Base-by-base conservation (phyloP, 2,329 filamentous ascomycete species). In the Cercospora nicotianae region DNA sequence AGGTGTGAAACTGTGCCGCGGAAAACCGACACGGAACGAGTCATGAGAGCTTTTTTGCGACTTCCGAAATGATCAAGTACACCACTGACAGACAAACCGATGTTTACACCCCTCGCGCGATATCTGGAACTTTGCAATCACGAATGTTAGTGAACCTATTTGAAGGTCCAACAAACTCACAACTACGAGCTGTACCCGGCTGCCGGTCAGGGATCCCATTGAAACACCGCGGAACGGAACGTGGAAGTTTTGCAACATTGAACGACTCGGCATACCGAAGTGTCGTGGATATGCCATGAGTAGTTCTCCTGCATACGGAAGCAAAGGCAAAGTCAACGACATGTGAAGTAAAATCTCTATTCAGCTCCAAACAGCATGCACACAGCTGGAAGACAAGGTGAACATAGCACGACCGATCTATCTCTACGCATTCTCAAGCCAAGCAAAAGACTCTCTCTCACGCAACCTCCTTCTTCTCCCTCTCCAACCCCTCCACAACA, bases 401-500 rank as follows among this genome's bases (percentile, higher is more conserved):
- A 39, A 12, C 42, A 48, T 5, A 10, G 42, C n/a, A 48, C 18
- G 45, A 13, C 45, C n/a, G 5, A 13, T 48, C 45, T 48, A 53
- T 26, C 48, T 28, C 48, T 55, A 55, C 23, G 18, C 20, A 23
- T 23, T 6, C 20, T 7, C 45, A 51, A 16, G 45, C 10, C 45
- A 23, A 51, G 45, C 6, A 23, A 26, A 51, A 26, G 3, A 51
- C 2, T n/a, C 2, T 28, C 2, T 55, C 13, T 51, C 53, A 58
- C 9, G 26, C 6, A 18, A 0, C 9, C 26, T 31, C 8, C 26
- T 58, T 10, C 53, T 36, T 63, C 48, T 26, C 45, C 26, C 9
- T 53, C 55, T 68, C 64, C 36, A 68, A 74, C 30, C 74, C 75
- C 57, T 68, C 67, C 45, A 81, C 65, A 6, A 72, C 75, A 36